These are phyloP conservation scores for Cubamyces lactineus DNA, from an alignment of 768 basidiomycete genomes.

Conservation along the genomic window DNA sequence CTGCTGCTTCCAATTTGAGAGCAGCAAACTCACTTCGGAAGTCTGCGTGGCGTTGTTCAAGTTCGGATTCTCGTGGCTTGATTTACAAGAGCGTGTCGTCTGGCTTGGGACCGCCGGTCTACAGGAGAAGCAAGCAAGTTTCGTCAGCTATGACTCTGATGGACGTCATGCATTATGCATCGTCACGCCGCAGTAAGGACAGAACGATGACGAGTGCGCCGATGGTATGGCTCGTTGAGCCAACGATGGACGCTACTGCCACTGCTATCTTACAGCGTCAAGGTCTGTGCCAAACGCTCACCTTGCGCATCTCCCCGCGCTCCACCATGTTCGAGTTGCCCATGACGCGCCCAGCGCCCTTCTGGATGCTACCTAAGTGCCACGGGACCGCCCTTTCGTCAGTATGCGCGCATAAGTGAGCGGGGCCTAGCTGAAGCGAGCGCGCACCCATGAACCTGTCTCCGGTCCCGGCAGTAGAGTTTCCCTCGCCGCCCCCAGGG, in stretches of 20 bases:
- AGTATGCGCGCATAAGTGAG: not conserved
- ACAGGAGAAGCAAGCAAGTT: not conserved
- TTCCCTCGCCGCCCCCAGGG: not conserved
- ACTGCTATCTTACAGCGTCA: too few relatives aligned
- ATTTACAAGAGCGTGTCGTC: constrained; percentile 4
- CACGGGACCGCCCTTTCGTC: too few relatives aligned
- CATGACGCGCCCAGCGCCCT: constrained; percentile 15
- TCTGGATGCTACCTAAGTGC: constrained; percentile 19
- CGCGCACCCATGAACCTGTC: constrained; percentile 12
- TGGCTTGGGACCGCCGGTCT: not conserved
- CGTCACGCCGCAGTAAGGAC: too few relatives aligned
- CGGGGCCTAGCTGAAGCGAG: too few relatives aligned
- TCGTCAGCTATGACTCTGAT: constrained; percentile 2
- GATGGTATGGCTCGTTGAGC: not conserved
- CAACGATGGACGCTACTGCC: too few relatives aligned
- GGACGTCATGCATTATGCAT: too few relatives aligned
- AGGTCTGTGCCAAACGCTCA: not conserved
- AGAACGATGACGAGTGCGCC: not conserved
- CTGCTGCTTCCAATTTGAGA: too few relatives aligned
- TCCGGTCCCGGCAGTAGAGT: not conserved
- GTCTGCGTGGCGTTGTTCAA: not conserved
- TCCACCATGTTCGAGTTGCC: constrained; percentile 20
- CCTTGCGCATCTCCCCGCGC: constrained; percentile 27
- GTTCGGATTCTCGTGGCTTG: too few relatives aligned
- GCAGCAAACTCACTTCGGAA: too few relatives aligned